Evolutionary conservation across 2,329 filamentous ascomycete genomes (phyloP), one percentile per base, ranked within the genome.

Genomic region (Clarireedia hainanense): DNA sequence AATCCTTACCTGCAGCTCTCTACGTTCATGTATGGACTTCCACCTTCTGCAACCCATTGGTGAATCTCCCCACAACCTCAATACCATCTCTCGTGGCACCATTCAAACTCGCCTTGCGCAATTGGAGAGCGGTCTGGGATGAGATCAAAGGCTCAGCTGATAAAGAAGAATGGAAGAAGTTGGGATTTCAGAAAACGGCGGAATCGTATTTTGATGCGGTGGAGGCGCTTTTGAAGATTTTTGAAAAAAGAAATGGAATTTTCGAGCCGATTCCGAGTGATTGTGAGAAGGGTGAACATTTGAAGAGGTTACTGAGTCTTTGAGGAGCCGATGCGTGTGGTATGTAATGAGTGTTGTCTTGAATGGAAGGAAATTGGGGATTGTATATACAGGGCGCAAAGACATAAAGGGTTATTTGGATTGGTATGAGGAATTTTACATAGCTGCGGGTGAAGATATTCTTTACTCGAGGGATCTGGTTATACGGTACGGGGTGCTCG

Each of bases 111-210:
- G 67, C 65, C 2, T 55, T 68, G 48, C 49, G 48, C 6, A 67
- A 68, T 47, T 69, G 67, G 67, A 63, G 62, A 26, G 50, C 53
- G 1, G 52, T 68, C 15, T 69, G 67, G 67, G 62, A 68, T 43
- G 62, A 67, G 12, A 62, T 68, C 23, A 62, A 61, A 49, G 20
- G 47, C 6, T 53, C 48, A 6, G 46, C 54, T 3, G 20, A 50
- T 30, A 55, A 61, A 10, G 55, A 58, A 4, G 65, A 64, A 20
- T 69, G 66, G 66, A 61, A 60, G 12, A 64, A 60, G 34, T 53
- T 67, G 0, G 67, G 67, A 0, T 69, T 68, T 43, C 64, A 68
- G 47, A 55, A 63, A 42, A 65, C 64, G 9, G 66, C 65, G 1
- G 65, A 69, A 52, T 63, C 57, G 6, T 69, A 68, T 49, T 68